Base-by-base conservation (phyloP, 352 stramenopile genomes). In the Saprolegnia parasitica region DNA sequence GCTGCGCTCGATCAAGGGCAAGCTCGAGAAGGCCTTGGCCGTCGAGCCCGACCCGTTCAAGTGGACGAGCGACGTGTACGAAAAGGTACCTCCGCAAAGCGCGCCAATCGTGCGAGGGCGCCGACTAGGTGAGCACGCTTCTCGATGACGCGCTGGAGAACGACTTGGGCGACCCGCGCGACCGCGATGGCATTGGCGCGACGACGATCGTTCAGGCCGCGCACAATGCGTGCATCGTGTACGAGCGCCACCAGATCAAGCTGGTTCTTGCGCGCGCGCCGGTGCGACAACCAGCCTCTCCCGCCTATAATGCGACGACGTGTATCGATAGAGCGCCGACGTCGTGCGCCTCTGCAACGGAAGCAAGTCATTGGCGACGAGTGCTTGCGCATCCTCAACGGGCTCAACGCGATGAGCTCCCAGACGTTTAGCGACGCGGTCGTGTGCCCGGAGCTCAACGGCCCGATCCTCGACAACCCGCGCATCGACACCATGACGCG, bases 291-390 rank as follows among this genome's bases (percentile, higher is more conserved):
- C n/a, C n/a, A n/a, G 40, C 29, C 24, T 32, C 16, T 58, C 23
- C 24, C 46, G 21, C 21, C 18, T 20, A 52, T 52, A 52, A 21
- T 18, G 21, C 21, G 21, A 21, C 21, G 18, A 52, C 18, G 21
- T 20, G 46, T 52, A 47, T 61, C 18, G 21, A 58, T 61, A 70
- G 63, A 50, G 20, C 26, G 3, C 61, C 26, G 63, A 70, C 39
- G 45, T 61, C 39, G 26, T 70, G 13, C 63, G 63, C 49, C 16
- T 61, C 18, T 70, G 63, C 63, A 70, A 70, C 37, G 50, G 39
- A 70, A 70, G 39, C 62, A 23, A 24, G 50, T 70, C 18, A 56
- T 61, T 21, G 55, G 23, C 18, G 63, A 70, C 9, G 63, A 70
- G 37, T 70, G 63, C 23, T 9, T 46, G 13, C 63, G 63, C 35